These are phyloP conservation scores for Porphyra umbilicalis DNA, from an alignment of 31 red algal species.

Conservation along the genomic window DNA sequence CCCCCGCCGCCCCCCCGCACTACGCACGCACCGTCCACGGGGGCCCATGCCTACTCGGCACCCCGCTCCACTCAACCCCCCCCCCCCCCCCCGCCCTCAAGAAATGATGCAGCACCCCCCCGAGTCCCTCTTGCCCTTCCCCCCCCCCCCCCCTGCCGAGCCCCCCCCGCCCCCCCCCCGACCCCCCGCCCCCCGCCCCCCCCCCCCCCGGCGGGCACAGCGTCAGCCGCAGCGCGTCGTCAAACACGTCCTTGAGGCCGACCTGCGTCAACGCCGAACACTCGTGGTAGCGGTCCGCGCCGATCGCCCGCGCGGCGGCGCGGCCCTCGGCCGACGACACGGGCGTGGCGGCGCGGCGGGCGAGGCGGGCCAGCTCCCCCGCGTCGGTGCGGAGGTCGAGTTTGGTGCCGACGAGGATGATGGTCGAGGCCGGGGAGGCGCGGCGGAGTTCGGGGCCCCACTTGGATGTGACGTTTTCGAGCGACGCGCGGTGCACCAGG, in stretches of 20 bases:
- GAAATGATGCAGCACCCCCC: not conserved
- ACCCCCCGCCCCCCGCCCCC: not conserved
- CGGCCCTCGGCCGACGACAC: constrained; percentile 71
- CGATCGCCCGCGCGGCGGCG: constrained; percentile 57
- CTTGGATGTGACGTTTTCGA: constrained; percentile 84
- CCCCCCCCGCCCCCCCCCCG: not conserved
- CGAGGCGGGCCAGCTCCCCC: constrained; percentile 76
- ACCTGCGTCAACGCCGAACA: constrained; percentile 90
- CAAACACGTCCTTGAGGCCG: constrained; percentile 95
- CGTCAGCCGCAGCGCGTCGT: constrained; percentile 57
- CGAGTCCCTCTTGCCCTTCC: not conserved
- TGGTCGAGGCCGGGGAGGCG: constrained; percentile 56
- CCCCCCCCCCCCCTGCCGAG: not conserved
- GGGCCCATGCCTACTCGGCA: no score
- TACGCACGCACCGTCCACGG: no score
- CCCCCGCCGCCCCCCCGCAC: no score
- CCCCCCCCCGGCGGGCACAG: not conserved
- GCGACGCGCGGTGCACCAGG: constrained; percentile 71
- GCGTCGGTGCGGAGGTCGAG: constrained; percentile 84
- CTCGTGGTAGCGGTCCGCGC: constrained; percentile 80
- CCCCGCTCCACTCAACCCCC: no score
- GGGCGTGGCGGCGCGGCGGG: constrained; percentile 45
- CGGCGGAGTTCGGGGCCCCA: constrained; percentile 94
- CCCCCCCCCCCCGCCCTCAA: not conserved
- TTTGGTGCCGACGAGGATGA: constrained; percentile 95